These are phyloP conservation scores for Penicillium digitatum DNA, from an alignment of 2,329 filamentous ascomycete genomes.

Conservation along the genomic window DNA sequence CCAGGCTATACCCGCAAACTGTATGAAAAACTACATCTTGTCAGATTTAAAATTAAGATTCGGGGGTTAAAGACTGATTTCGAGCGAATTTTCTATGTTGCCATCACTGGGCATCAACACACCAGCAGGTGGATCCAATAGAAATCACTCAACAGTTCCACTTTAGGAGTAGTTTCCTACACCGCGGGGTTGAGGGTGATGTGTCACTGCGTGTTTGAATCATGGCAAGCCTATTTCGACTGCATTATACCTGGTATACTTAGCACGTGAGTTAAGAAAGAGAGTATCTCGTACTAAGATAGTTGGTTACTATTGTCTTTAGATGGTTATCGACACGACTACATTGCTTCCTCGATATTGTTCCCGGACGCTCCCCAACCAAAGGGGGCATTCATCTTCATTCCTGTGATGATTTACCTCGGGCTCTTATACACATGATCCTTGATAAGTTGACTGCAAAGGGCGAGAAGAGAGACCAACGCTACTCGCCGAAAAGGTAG, in stretches of 20 bases:
- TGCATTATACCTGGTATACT: background rate
- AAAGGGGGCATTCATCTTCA: too few species aligned
- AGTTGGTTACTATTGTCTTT: background rate
- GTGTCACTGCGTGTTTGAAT: background rate
- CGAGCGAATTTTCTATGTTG: background rate
- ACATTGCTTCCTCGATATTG: too few species aligned
- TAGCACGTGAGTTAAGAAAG: background rate
- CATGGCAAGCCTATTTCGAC: background rate
- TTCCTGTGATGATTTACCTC: too few species aligned
- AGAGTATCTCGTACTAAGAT: background rate
- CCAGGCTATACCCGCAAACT: background rate
- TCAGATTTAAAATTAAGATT: background rate
- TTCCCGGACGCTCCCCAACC: too few species aligned
- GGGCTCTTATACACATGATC: too few species aligned
- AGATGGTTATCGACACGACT: background rate
- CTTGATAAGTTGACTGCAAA: too few species aligned
- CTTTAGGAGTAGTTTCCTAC: background rate
- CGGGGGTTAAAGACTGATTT: background rate
- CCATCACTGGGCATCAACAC: background rate
- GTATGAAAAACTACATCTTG: background rate
- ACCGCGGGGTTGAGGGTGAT: constrained; percentile 1
- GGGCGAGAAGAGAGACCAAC: too few species aligned
- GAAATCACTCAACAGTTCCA: background rate
- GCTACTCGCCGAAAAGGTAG: too few species aligned
- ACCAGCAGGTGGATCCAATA: background rate